Conservation (phyloP, 2,329 filamentous ascomycete species). For the Pestalotiopsis sp. region DNA sequence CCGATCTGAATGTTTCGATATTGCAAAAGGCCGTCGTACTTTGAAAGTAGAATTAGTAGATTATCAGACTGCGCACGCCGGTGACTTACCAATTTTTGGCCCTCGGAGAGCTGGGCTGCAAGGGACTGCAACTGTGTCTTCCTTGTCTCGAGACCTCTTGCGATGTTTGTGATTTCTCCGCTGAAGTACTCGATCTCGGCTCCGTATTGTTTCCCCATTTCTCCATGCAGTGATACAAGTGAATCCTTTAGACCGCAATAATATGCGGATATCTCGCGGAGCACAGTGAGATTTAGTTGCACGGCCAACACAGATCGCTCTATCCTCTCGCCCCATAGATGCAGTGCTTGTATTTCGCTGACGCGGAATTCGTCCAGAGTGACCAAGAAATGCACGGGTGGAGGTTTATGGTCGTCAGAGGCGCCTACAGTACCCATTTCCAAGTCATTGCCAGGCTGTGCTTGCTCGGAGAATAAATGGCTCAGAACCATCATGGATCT, state of each 20-base stretch:
- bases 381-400: too few relatives aligned
- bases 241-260: background rate
- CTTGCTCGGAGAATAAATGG: too few relatives aligned
- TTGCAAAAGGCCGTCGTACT: constrained; percentile 1
- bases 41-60: too few relatives aligned
- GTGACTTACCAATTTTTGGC: background rate
- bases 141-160: background rate
- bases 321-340: background rate
- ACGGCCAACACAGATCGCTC: background rate
- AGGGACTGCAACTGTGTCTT: background rate
- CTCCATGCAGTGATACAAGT: too few relatives aligned
- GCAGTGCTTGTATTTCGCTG: background rate
- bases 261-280: background rate
- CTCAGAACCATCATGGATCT: too few relatives aligned
- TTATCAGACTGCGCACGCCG: background rate
- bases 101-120: background rate
- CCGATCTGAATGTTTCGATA: constrained; percentile 5
- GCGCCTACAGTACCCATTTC: background rate
- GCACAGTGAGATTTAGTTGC: background rate
- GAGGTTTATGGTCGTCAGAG: background rate
- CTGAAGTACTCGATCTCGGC: background rate
- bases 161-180: background rate
- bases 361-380: background rate
- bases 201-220: too few relatives aligned
- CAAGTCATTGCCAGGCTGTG: background rate